Evolutionary conservation across 2,329 filamentous ascomycete species (phyloP).

Genomic region (Sporothrix schenckii): DNA sequence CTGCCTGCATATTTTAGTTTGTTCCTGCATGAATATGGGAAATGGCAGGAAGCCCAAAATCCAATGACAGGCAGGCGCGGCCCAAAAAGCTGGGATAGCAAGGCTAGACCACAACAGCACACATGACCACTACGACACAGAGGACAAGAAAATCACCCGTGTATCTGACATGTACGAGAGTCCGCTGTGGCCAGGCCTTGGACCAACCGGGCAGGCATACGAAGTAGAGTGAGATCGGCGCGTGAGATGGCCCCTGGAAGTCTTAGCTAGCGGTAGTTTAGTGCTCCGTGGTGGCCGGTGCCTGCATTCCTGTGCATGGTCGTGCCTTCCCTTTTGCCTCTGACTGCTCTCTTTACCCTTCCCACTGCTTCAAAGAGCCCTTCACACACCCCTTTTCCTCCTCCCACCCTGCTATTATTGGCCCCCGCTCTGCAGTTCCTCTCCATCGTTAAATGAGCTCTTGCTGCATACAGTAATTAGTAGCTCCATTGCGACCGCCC

Average conservation of each 20-base stretch:
- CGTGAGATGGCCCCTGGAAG: conserved; percentile 17
- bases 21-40: conserved; percentile 26
- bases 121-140: neutral
- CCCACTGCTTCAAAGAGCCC: neutral
- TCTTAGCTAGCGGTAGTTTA: conserved; percentile 9
- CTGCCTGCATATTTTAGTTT: conserved; percentile 20
- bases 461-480: conserved; percentile 20
- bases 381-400: conserved; percentile 23
- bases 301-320: conserved; percentile 26
- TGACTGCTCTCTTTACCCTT: conserved; percentile 2
- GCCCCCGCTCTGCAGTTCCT: conserved; percentile 27
- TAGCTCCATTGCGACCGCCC: conserved; percentile 29
- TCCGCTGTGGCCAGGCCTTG: neutral
- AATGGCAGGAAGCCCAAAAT: conserved; percentile 11
- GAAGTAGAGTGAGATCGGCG: conserved; percentile 23
- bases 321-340: conserved; percentile 13
- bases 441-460: conserved; percentile 32
- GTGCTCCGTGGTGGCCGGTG: conserved; percentile 24
- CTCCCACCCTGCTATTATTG: conserved; percentile 21
- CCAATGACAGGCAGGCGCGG: conserved; percentile 15
- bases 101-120: neutral
- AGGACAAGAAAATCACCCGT: neutral
- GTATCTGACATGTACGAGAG: neutral
- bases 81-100: conserved; percentile 20
- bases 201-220: neutral